Evolutionary conservation across 2,329 filamentous ascomycete genomes (phyloP).

Genomic region (Uncinocarpus reesii): DNA sequence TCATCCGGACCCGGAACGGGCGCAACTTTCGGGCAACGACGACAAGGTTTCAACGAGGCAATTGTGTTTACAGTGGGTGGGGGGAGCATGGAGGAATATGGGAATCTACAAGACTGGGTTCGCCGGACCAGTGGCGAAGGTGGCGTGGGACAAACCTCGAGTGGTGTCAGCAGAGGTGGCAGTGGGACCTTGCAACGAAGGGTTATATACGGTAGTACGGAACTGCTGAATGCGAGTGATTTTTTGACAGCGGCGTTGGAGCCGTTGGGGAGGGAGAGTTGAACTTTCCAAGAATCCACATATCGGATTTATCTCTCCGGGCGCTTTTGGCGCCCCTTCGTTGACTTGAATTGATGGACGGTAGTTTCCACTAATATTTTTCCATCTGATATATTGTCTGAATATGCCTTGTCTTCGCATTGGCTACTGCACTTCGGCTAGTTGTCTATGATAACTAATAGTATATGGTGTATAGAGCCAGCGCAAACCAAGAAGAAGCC

Average conservation of each 20-base stretch:
- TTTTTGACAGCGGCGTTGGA: slow-evolving; percentile 50
- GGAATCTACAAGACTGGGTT: slow-evolving; percentile 94
- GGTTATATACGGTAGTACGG: slow-evolving; percentile 91
- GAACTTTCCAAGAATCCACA: no score
- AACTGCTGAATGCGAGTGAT: slow-evolving; percentile 52
- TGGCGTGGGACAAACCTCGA: slow-evolving; percentile 40
- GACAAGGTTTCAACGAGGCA: slow-evolving; percentile 81
- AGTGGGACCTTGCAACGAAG: slow-evolving; percentile 44
- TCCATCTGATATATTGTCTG: no score
- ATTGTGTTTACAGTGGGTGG: slow-evolving; percentile 93
- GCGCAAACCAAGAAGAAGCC: no score
- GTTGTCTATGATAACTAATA: no score
- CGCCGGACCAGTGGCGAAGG: slow-evolving; percentile 54
- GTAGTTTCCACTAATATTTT: no score
- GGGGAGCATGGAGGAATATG: slow-evolving; percentile 97
- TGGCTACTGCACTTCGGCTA: no score
- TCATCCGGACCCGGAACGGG: slow-evolving; percentile 53
- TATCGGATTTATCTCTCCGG: no score
- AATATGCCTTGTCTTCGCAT: no score
- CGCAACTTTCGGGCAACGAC: slow-evolving; percentile 79
- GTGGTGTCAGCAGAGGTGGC: slow-evolving; percentile 23
- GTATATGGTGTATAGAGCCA: no score
- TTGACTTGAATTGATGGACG: no score
- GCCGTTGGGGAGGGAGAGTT: slow-evolving; percentile 47
- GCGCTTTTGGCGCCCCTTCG: no score